Percentiles rank a stretch among this genome's conserved stretches.
phyloP scores from a whole-genome alignment of 768 basidiomycete species.

The Hericium coralloides region DNA sequence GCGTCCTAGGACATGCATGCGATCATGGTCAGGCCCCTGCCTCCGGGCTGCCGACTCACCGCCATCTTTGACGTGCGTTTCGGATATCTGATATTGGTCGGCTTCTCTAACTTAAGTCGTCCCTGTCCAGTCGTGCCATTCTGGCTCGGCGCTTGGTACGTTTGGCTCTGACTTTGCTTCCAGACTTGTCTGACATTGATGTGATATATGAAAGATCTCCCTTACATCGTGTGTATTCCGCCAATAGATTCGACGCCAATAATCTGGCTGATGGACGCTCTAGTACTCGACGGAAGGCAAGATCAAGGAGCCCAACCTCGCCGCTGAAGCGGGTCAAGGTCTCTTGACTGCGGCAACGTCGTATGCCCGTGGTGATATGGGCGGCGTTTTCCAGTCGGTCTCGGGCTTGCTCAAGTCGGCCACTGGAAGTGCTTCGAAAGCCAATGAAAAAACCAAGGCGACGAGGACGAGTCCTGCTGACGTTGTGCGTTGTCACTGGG shows the following conservation, averaged over 20 bases:
- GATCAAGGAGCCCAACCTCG: conserved; percentile 88
- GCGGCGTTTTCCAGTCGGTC: conserved; percentile 68
- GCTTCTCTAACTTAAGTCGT: conserved; percentile 3
- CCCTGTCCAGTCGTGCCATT: conserved; percentile 33
- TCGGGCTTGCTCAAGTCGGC: conserved; percentile 69
- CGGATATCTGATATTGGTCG: not conserved
- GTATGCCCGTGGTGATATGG: conserved; percentile 72
- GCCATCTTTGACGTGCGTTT: conserved; percentile 43
- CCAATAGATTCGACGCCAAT: not conserved
- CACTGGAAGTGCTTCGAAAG: conserved; percentile 55
- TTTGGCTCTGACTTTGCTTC: not conserved
- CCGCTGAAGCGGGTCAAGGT: conserved; percentile 81
- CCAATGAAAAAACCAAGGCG: conserved; percentile 41
- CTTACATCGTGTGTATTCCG: conserved; percentile 21
- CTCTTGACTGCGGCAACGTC: conserved; percentile 69
- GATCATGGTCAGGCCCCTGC: conserved; percentile 46
- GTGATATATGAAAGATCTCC: conserved; percentile 19
- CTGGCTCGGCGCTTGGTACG: conserved; percentile 36
- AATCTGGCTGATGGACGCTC: not conserved
- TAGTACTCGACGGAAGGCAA: conserved; percentile 94
- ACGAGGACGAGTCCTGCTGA: conserved; percentile 82
- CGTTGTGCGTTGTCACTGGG: conserved; percentile 45
- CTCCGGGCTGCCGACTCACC: conserved; percentile 60
- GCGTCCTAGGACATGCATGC: conserved; percentile 29
- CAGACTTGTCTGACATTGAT: no score